Base-by-base conservation (phyloP, 345 rosid genomes). In the Eucalyptus grandis region DNA sequence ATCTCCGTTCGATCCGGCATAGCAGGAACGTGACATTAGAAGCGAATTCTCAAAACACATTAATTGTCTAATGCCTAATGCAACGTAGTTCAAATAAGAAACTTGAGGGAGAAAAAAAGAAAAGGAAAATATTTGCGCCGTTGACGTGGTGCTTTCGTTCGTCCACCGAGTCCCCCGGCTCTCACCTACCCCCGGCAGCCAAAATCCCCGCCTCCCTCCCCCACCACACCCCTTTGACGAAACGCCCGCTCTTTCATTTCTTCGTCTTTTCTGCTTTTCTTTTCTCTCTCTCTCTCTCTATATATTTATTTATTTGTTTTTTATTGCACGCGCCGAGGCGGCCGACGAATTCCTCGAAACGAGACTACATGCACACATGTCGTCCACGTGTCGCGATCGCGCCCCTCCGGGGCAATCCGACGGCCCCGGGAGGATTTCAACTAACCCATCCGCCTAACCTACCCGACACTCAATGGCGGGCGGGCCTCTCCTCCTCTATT, bases 371-470 rank as follows among this genome's bases (percentile, higher is more conserved):
- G 22, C 62, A 21, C 88, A 40, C 88, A 40, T 5, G 12, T 3
- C 21, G 15, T 60, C 88, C 91, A 90, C 88, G 92, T 91, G 91
- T 53, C 88, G n/a, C 1, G 14, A 89, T 92, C 91, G 7, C 9
- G 53, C 8, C 92, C 90, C 67, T 77, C 47, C 8, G 83, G 53
- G 69, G 72, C 49, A 87, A 93, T 93, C 94, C 40, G 53, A 92
- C 93, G 95, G 95, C 88, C 90, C 51, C 17, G 14, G 46, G 16
- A 14, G 19, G n/a, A 27, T 89, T 86, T 90, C 95, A 89, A 93
- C 94, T 87, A 90, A 91, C 93, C 89, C 93, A 13, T 90, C 92
- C 89, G 90, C 93, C 90, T 54, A 87, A 90, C 90, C 95, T 88
- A 90, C 92, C 91, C 89, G 90, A 72, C 93, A 24, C 91, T 49